Evolutionary conservation across 306 rosid genomes (phyloP), one percentile per base, ranked within the genome.

Genomic region (Gastrolobium villosum): DNA sequence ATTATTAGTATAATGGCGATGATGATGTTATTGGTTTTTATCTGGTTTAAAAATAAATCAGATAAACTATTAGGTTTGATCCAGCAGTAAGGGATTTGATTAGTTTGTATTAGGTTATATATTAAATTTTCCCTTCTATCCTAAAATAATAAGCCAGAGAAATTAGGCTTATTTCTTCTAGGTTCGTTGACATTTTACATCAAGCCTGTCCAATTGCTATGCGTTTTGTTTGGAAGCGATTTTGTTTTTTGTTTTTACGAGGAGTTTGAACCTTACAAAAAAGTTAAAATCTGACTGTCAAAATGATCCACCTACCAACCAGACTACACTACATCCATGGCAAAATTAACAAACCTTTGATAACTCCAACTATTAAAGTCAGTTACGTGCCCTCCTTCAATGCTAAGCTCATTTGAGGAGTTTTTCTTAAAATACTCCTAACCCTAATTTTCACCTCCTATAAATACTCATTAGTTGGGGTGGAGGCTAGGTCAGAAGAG

Each of bases 151-250:
- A 45, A 45, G 2, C 1, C 10, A 43, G 49, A 15, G 14, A 49
- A 4, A 48, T 49, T 49, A 13, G 15, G 3, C 26, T 20, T 40
- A 10, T 10, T 70, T 70, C 28, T 11, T 44, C 15, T 13, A 28
- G 41, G 44, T 63, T 39, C 55, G 5, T 41, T 26, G 20, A 41
- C 20, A 65, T 65, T 65, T 65, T 65, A 43, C 4, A 43, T 62
- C 28, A 4, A 4, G 2, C 5, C 7, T 10, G 20, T 52, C 3
- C 2, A 52, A 14, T 59, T 32, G 65, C 63, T 3, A 34, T 34
- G 39, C 41, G 5, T 34, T 63, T 37, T 63, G 32, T 1, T 14
- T 37, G 32, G 49, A 39, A 9, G 32, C 32, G 13, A 37, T 3
- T 32, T 44, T 41, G 3, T 41, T 20, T 20, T 20, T 20, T 20